These are phyloP conservation scores for Cyberlindnera mississippiensis DNA, from an alignment of 805 yeast species.

Conservation along the genomic window DNA sequence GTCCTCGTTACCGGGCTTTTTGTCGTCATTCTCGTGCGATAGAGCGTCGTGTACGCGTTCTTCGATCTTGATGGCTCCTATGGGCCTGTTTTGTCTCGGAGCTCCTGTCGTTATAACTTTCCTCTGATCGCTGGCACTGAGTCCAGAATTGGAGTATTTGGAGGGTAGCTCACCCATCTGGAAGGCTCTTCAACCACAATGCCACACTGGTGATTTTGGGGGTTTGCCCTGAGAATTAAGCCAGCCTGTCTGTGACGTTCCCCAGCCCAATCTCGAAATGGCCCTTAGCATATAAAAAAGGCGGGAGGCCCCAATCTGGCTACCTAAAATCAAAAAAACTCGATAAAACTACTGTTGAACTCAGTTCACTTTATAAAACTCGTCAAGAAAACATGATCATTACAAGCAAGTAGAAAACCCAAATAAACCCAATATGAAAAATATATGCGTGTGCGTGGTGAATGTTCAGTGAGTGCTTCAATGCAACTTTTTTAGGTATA, in stretches of 20 bases:
- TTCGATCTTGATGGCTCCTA: conserved; percentile 26
- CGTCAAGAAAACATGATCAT: conserved; percentile 20
- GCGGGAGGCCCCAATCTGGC: no score
- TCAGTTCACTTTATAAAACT: not conserved
- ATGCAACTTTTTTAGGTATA: not conserved
- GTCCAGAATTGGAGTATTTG: conserved; percentile 22
- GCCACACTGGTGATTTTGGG: not conserved
- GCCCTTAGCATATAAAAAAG: no score
- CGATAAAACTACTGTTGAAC: no score
- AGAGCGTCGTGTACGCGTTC: conserved; percentile 22
- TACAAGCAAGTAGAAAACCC: conserved; percentile 17
- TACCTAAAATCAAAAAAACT: no score
- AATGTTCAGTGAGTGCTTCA: not conserved
- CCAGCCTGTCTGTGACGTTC: not conserved
- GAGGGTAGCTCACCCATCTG: conserved; percentile 24
- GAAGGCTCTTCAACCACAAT: not conserved
- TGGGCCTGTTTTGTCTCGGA: conserved; percentile 19
- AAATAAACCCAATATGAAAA: conserved; percentile 10
- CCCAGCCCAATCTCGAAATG: not conserved
- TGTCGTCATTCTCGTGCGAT: not conserved
- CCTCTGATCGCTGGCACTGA: conserved; percentile 16
- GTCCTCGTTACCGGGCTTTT: conserved; percentile 7
- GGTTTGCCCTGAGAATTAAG: not conserved
- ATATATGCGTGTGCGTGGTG: conserved; percentile 4
- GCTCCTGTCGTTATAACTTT: conserved; percentile 17